Evolutionary conservation across 192 early-diverging fungal species (phyloP).

Genomic region (Rhizophagus prolifer): DNA sequence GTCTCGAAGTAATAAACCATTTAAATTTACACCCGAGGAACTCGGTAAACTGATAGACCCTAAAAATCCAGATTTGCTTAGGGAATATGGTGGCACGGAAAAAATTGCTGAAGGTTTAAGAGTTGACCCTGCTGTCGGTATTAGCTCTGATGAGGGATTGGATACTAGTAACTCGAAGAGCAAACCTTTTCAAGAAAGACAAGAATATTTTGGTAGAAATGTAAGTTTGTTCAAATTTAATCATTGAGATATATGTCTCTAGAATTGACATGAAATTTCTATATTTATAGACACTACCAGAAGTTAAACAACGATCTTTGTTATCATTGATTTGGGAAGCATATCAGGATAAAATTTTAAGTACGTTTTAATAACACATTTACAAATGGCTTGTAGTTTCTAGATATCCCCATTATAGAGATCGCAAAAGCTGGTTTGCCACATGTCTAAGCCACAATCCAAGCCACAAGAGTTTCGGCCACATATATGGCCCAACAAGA

Average conservation of each 20-base stretch:
- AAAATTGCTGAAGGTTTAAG: constrained; percentile 58
- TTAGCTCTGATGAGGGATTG: constrained; percentile 48
- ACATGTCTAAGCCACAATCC: no score
- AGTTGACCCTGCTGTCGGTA: constrained; percentile 62
- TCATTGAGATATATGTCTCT: no score
- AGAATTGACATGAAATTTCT: background rate
- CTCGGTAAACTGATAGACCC: constrained; percentile 64
- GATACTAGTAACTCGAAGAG: constrained; percentile 33
- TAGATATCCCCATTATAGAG: no score
- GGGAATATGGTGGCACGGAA: constrained; percentile 57
- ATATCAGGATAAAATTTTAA: constrained; percentile 71
- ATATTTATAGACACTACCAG: constrained; percentile 50
- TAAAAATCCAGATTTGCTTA: constrained; percentile 59
- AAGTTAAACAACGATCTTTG: constrained; percentile 53
- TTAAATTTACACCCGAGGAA: constrained; percentile 50
- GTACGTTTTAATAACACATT: constrained; percentile 28
- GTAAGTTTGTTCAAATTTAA: constrained; percentile 3
- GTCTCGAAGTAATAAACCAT: constrained; percentile 12
- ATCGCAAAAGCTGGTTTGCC: no score
- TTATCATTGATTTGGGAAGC: constrained; percentile 54
- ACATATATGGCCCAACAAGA: no score
- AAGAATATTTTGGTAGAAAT: constrained; percentile 46
- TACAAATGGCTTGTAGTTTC: background rate
- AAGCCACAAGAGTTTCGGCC: no score
- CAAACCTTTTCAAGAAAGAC: constrained; percentile 43